phyloP scores from a whole-genome alignment of 306 rosid genomes.

The Quercus aquifolioides region DNA sequence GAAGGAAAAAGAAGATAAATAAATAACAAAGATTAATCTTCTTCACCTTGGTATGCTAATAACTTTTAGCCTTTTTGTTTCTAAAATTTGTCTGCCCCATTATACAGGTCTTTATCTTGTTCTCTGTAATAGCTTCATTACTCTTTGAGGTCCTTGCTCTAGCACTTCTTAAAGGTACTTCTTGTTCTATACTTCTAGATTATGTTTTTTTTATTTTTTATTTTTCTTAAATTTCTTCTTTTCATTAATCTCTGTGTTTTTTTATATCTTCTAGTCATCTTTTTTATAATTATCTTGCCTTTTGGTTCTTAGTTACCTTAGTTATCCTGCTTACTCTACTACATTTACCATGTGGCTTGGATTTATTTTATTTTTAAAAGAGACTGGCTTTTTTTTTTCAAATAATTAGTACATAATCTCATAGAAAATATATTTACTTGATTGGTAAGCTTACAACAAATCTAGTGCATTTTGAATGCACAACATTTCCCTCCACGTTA shows the following conservation, averaged over 20 bases:
- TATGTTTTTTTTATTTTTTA: background rate
- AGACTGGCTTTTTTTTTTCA: background rate
- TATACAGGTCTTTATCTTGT: slow-evolving; percentile 82
- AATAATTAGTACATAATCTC: no score
- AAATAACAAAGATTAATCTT: background rate
- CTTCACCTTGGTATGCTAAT: background rate
- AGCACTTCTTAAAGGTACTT: slow-evolving; percentile 71
- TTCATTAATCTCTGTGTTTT: slow-evolving; percentile 5
- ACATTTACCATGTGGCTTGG: background rate
- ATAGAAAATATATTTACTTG: no score
- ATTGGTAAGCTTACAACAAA: no score
- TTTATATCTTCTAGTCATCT: slow-evolving; percentile 2
- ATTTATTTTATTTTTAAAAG: background rate
- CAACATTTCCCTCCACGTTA: no score
- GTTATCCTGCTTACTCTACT: background rate
- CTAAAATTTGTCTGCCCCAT: background rate
- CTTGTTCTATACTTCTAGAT: slow-evolving; percentile 17
- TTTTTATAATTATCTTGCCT: slow-evolving; percentile 19
- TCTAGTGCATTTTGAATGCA: no score
- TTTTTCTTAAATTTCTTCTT: background rate
- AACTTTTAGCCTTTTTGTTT: background rate
- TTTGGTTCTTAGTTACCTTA: background rate
- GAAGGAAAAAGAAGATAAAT: background rate
- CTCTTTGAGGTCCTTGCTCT: slow-evolving; percentile 69
- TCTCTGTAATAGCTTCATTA: slow-evolving; percentile 56